A percentile compares a stretch with the other conserved stretches of the same genome.
These are phyloP conservation scores for Chaetoceros tenuissimus DNA, from an alignment of 108 stramenopile genomes.

Conservation along the genomic window DNA sequence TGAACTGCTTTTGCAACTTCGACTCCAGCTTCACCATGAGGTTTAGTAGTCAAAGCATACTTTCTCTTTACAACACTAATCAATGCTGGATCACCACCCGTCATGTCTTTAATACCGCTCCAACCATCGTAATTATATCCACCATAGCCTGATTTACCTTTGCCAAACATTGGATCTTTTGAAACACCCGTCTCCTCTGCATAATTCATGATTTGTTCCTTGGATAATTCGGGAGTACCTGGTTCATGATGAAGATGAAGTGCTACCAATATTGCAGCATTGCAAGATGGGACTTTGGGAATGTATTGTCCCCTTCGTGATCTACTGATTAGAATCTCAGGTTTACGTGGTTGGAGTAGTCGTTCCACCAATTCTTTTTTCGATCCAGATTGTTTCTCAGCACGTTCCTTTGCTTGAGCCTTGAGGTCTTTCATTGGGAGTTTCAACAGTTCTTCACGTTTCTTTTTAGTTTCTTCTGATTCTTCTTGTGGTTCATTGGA, in stretches of 20 bases:
- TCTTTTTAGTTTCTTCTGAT: slow-evolving; percentile 14
- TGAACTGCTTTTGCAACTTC: slow-evolving; percentile 38
- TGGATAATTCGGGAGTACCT: slow-evolving; percentile 28
- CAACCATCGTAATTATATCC: slow-evolving; percentile 32
- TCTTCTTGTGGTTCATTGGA: slow-evolving; percentile 6
- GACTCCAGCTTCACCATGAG: slow-evolving; percentile 21
- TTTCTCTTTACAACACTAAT: slow-evolving; percentile 29
- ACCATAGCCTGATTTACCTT: slow-evolving; percentile 3
- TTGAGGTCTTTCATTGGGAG: slow-evolving; percentile 16
- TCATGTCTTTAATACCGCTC: slow-evolving; percentile 30
- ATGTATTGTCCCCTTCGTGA: slow-evolving; percentile 26
- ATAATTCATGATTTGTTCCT: slow-evolving; percentile 31
- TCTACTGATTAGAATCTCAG: slow-evolving; percentile 30
- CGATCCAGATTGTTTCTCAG: slow-evolving; percentile 26
- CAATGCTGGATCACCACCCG: slow-evolving; percentile 30
- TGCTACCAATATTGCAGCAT: slow-evolving; percentile 32
- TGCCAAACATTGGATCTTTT: slow-evolving; percentile 32
- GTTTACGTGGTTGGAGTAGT: slow-evolving; percentile 31
- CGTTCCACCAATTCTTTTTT: slow-evolving; percentile 29
- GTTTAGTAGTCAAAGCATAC: slow-evolving; percentile 34
- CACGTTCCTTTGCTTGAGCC: slow-evolving; percentile 27
- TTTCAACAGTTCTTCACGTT: not conserved
- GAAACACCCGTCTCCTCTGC: slow-evolving; percentile 38
- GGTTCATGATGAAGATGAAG: too few relatives aligned
- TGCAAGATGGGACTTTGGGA: slow-evolving; percentile 31